Base-by-base conservation (phyloP, 2,329 filamentous ascomycete species). In the Pezicula neosporulosa region DNA sequence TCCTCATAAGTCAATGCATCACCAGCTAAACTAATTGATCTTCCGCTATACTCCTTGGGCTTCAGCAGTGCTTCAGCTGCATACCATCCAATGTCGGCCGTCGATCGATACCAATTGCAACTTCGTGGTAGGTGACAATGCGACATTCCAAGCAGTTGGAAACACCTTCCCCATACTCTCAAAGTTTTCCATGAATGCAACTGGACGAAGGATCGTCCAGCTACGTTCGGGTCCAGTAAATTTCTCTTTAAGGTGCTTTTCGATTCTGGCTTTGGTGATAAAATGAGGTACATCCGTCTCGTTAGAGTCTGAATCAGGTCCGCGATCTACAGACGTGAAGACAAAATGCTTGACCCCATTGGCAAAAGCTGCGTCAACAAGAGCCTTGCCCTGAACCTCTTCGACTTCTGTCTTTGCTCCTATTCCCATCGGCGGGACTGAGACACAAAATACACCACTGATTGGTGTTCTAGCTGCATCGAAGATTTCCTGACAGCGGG, bases 371-470 rank as follows among this genome's bases (percentile, higher is more conserved):
- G 72, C 77, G 47, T 81, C 74, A 41, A 81, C 68, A 5, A 84
- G 61, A 5, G 66, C 70, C 44, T 73, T 82, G 47, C 78, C 80
- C 61, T 82, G 75, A 6, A 58, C 51, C 51, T 78, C 71, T 53
- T 75, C 71, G 28, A 61, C 57, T 37, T 69, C 64, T 24, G 24
- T 47, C 24, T 49, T 45, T 9, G 18, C 35, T 6, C 37, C 19
- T 9, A 55, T 43, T 15, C 54, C 53, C 16, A 58, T 33, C 9
- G 49, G 49, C 6, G 56, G 55, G 16, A 60, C 62, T 49, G 72
- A 68, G 6, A 87, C 81, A 19, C 77, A 81, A 66, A 80, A 87
- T 6, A 86, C 81, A 3, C 81, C 81, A 75, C 77, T 82, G 51
- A 84, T 73, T 2, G 72, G 62, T 39, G 55, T 42, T 48, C 55